phyloP scores from a whole-genome alignment of 805 yeast genomes.

The Teunomyces funiuensis region DNA sequence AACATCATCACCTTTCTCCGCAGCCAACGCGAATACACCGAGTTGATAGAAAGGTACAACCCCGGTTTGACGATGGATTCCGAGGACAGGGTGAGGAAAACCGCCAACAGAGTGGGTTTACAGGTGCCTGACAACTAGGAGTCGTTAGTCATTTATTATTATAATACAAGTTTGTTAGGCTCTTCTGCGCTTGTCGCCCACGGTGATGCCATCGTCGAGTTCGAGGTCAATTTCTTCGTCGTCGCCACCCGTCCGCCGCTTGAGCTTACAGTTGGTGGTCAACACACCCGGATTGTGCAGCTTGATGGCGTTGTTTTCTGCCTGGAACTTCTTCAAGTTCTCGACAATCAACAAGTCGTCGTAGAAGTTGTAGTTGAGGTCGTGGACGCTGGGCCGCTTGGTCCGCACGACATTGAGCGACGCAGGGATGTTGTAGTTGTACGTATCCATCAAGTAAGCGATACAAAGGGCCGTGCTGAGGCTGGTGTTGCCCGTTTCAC shows the following conservation, averaged over 20 bases:
- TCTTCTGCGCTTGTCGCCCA: conserved; percentile 19
- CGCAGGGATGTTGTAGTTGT: conserved; percentile 33
- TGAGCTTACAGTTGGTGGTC: conserved; percentile 29
- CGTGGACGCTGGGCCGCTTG: conserved; percentile 17
- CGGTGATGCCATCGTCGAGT: conserved; percentile 12
- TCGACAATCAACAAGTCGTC: conserved; percentile 41
- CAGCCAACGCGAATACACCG: conserved; percentile 76
- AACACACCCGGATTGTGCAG: conserved; percentile 22
- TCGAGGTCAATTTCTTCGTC: conserved; percentile 17
- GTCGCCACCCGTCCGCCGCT: conserved; percentile 25
- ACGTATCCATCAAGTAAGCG: conserved; percentile 41
- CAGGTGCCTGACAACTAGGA: conserved; percentile 30
- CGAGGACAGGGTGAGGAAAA: conserved; percentile 70
- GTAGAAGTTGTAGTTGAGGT: conserved; percentile 33
- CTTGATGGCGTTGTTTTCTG: conserved; percentile 35
- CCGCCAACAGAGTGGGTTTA: conserved; percentile 90
- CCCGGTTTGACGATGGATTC: conserved; percentile 80
- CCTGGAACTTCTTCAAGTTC: conserved; percentile 36
- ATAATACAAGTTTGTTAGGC: background rate
- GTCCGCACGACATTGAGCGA: conserved; percentile 25
- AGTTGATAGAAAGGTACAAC: conserved; percentile 79
- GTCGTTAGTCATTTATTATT: too few species aligned
- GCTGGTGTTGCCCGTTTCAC: conserved; percentile 27
- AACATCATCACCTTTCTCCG: conserved; percentile 64
- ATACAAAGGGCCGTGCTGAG: conserved; percentile 34